These are phyloP conservation scores for Sporisorium exsertum DNA, from an alignment of 1,284 basidiomycete species.

Conservation along the genomic window DNA sequence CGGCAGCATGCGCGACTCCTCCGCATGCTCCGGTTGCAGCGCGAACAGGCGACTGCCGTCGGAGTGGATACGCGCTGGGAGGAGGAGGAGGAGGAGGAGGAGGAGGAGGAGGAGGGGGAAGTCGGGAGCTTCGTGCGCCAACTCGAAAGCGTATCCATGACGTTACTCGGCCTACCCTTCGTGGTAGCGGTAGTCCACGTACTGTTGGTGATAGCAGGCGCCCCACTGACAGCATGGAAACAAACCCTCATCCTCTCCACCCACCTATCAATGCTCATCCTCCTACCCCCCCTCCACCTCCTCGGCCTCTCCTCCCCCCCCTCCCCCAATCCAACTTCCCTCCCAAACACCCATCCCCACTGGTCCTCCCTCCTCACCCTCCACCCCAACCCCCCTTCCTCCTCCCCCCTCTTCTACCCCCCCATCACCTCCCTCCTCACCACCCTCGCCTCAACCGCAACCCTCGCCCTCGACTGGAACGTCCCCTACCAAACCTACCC, in stretches of 20 bases:
- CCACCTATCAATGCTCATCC: constrained; percentile 19
- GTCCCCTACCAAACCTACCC: constrained; percentile 39
- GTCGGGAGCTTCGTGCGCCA: constrained; percentile 26
- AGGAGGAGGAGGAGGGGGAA: not conserved
- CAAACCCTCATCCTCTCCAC: constrained; percentile 7
- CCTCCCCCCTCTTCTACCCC: constrained; percentile 33
- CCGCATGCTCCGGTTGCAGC: not conserved
- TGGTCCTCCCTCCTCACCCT: constrained; percentile 20
- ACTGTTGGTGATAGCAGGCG: not conserved
- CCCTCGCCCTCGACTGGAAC: constrained; percentile 33
- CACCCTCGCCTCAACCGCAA: constrained; percentile 9
- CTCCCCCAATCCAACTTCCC: not conserved
- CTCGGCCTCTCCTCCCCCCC: constrained; percentile 16
- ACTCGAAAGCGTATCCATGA: constrained; percentile 17
- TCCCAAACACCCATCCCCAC: not conserved
- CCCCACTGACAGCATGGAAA: not conserved
- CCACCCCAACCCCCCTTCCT: constrained; percentile 21
- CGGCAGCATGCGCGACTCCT: not conserved
- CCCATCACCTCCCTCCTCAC: not conserved
- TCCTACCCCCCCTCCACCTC: constrained; percentile 14
- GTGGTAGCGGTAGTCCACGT: not conserved
- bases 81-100: not conserved
- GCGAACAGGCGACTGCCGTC: not conserved
- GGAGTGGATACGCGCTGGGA: constrained; percentile 3
- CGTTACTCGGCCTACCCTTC: constrained; percentile 16